Evolutionary conservation across 176 grass and related monocot species (phyloP).

Genomic region (Hyparrhenia diplandra): DNA sequence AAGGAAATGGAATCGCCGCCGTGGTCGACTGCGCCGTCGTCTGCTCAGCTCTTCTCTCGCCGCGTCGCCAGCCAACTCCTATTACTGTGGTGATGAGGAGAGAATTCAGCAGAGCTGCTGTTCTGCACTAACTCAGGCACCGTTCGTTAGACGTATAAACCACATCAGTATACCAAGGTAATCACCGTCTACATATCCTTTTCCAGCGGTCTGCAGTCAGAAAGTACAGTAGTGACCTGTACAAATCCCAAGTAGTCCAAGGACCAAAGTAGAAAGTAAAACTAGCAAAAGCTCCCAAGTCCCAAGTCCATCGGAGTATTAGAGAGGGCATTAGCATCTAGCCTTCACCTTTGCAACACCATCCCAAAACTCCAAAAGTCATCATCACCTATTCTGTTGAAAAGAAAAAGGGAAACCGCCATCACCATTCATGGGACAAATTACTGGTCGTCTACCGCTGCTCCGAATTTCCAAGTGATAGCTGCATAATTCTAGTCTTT

Average conservation of each 20-base stretch:
- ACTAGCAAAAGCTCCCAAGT: neutral
- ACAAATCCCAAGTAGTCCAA: neutral
- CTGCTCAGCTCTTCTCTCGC: neutral
- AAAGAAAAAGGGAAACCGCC: neutral
- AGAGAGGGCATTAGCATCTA: neutral
- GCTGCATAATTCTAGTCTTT: neutral
- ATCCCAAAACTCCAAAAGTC: constrained; percentile 19
- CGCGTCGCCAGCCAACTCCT: neutral
- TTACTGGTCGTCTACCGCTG: neutral
- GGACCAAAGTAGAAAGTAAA: neutral
- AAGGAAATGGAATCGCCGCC: neutral
- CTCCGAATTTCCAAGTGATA: neutral
- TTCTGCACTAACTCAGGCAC: no score
- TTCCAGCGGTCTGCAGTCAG: neutral
- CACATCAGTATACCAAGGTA: neutral
- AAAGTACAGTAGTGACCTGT: neutral
- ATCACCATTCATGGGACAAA: neutral
- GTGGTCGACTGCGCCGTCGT: neutral
- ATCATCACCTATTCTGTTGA: neutral
- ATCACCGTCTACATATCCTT: neutral
- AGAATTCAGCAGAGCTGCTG: neutral
- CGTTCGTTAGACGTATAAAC: no score
- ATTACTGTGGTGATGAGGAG: neutral
- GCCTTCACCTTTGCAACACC: neutral
- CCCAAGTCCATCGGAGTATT: neutral